Percentiles rank a stretch among this genome's conserved stretches.
phyloP scores from a whole-genome alignment of 306 rosid species.

The Dryas alaskensis region DNA sequence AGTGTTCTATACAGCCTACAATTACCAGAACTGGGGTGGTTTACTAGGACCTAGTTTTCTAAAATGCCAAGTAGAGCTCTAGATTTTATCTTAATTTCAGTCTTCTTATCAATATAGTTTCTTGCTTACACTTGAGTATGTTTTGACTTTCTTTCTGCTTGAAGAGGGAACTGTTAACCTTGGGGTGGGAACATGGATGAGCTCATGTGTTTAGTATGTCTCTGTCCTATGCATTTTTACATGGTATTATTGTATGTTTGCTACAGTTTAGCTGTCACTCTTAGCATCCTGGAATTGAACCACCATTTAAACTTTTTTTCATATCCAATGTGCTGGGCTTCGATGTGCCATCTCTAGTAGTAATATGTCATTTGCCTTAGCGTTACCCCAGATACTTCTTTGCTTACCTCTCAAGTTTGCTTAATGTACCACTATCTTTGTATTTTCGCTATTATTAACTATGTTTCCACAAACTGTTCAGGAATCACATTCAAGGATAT shows the following conservation, averaged over 20 bases:
- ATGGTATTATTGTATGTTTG: neutral
- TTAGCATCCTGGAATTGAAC: neutral
- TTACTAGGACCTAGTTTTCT: neutral
- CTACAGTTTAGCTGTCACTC: neutral
- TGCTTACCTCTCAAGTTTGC: neutral
- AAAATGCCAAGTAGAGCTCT: neutral
- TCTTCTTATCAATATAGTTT: neutral
- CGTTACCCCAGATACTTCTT: neutral
- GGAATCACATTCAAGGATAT: conserved; percentile 97
- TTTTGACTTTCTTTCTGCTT: neutral
- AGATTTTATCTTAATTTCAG: neutral
- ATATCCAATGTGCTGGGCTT: neutral
- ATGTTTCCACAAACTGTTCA: conserved; percentile 37
- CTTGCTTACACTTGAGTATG: neutral
- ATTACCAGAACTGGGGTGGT: neutral
- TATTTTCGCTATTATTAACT: conserved; percentile 20
- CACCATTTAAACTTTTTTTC: conserved; percentile 1
- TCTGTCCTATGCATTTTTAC: neutral
- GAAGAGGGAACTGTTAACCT: neutral
- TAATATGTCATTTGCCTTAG: neutral
- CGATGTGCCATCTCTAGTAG: neutral
- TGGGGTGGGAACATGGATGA: neutral
- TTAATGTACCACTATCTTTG: conserved; percentile 23
- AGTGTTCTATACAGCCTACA: neutral
- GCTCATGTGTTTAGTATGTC: conserved; percentile 1